Conservation (phyloP, 192 early-diverging fungal genomes). For the Oehlia diaphana region DNA sequence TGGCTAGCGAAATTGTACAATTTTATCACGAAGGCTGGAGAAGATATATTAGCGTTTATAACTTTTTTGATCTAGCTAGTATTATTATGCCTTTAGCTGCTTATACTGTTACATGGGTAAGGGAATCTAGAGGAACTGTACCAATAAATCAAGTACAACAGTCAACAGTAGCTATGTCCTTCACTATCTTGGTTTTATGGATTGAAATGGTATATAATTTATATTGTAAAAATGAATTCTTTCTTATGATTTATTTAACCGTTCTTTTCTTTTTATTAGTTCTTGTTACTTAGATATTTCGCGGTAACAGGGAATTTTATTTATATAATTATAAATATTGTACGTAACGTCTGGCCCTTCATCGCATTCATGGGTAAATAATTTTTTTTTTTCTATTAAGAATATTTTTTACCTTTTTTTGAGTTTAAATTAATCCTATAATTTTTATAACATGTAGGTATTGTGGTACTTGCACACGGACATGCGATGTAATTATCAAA, state of each 20-base stretch:
- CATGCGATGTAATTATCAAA: conserved; percentile 17
- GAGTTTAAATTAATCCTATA: no score
- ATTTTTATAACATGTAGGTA: not conserved
- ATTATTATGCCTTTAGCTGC: not conserved
- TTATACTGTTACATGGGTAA: not conserved
- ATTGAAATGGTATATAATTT: not conserved
- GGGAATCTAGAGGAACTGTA: not conserved
- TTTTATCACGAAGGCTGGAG: not conserved
- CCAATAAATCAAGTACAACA: not conserved
- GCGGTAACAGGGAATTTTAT: not conserved
- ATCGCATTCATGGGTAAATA: not conserved
- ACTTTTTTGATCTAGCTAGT: not conserved
- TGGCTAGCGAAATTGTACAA: not conserved
- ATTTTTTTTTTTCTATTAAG: not conserved
- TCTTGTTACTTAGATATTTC: conserved; percentile 1
- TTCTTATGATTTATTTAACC: not conserved
- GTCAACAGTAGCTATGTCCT: not conserved
- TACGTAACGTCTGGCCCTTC: conserved; percentile 12
- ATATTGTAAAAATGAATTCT: not conserved
- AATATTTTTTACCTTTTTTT: no score
- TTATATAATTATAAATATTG: conserved; percentile 17
- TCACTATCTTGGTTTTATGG: not conserved
- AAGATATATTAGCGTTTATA: not conserved
- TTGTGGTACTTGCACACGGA: conserved; percentile 6
- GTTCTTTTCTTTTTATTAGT: not conserved